Evolutionary conservation across 2,329 filamentous ascomycete species (phyloP).

Genomic region (Diaporthe eres): DNA sequence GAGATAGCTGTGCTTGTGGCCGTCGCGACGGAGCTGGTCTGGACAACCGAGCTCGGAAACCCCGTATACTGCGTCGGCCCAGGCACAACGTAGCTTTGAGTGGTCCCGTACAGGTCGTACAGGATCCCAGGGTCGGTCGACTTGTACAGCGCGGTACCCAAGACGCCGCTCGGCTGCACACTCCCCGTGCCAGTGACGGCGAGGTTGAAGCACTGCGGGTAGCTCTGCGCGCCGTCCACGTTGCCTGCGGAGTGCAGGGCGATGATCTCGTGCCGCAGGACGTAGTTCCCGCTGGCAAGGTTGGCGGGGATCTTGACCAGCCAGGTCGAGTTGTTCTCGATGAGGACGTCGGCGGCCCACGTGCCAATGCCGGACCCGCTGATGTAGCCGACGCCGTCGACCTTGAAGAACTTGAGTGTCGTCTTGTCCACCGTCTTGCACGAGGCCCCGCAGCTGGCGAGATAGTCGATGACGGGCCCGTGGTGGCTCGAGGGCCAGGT

Average conservation of each 20-base stretch:
- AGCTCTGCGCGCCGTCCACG: constrained; percentile 60
- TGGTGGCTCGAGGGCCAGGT: constrained; percentile 42
- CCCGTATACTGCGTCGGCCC: constrained; percentile 42
- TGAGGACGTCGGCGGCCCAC: constrained; percentile 58
- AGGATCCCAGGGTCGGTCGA: constrained; percentile 65
- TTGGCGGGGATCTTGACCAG: constrained; percentile 57
- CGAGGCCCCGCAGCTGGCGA: constrained; percentile 53
- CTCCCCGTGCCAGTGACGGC: constrained; percentile 57
- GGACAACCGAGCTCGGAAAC: constrained; percentile 45
- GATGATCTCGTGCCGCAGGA: constrained; percentile 62
- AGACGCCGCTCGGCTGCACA: constrained; percentile 58
- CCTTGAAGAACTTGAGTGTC: constrained; percentile 54
- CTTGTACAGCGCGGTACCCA: constrained; percentile 66
- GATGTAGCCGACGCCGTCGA: constrained; percentile 49
- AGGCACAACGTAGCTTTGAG: constrained; percentile 40
- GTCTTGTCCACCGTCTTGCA: constrained; percentile 53
- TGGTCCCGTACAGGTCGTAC: constrained; percentile 64
- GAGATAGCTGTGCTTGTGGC: constrained; percentile 39
- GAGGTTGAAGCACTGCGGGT: constrained; percentile 68
- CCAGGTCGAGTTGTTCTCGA: constrained; percentile 61
- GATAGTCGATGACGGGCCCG: constrained; percentile 53
- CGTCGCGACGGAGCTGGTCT: constrained; percentile 41
- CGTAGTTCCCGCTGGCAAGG: constrained; percentile 60
- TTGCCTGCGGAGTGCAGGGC: constrained; percentile 58
- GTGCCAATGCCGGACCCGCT: constrained; percentile 47